These are phyloP conservation scores for Xylaria bambusicola DNA, from an alignment of 495 filamentous ascomycete species.

Conservation along the genomic window DNA sequence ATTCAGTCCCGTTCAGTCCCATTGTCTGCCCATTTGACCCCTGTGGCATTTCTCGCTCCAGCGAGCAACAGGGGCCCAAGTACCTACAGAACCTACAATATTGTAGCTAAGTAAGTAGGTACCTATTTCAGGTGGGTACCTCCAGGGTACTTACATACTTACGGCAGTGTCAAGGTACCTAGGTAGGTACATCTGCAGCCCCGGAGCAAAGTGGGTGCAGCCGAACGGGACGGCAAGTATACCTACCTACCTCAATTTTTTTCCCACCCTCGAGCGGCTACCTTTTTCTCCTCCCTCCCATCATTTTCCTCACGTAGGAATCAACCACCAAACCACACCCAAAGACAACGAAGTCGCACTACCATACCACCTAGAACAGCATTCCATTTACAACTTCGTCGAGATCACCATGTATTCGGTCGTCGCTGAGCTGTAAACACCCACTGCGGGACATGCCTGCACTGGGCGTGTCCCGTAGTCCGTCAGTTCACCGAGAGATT, in stretches of 20 bases:
- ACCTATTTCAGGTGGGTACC: too few species aligned
- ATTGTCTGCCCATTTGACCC: too few species aligned
- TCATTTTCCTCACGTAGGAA: constrained; percentile 36
- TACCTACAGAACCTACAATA: too few species aligned
- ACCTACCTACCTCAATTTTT: constrained; percentile 30
- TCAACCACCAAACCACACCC: constrained; percentile 32
- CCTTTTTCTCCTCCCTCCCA: constrained; percentile 33
- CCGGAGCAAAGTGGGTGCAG: constrained; percentile 1
- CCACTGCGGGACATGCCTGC: constrained; percentile 71
- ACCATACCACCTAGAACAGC: constrained; percentile 44
- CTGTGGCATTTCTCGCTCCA: too few species aligned
- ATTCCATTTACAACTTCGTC: constrained; percentile 67
- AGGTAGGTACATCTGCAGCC: too few species aligned
- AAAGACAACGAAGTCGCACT: constrained; percentile 73
- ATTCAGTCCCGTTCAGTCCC: too few species aligned
- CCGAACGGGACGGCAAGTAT: neutral
- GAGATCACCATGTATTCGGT: constrained; percentile 77
- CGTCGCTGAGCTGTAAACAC: constrained; percentile 92
- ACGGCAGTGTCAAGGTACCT: too few species aligned
- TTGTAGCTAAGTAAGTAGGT: too few species aligned
- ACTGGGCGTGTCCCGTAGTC: constrained; percentile 60
- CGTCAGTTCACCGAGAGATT: constrained; percentile 82
- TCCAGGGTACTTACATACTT: too few species aligned
- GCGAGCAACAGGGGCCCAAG: too few species aligned
- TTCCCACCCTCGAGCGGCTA: constrained; percentile 35